phyloP scores from a whole-genome alignment of 2,329 filamentous ascomycete genomes.

The Aspergillus aculeatus region DNA sequence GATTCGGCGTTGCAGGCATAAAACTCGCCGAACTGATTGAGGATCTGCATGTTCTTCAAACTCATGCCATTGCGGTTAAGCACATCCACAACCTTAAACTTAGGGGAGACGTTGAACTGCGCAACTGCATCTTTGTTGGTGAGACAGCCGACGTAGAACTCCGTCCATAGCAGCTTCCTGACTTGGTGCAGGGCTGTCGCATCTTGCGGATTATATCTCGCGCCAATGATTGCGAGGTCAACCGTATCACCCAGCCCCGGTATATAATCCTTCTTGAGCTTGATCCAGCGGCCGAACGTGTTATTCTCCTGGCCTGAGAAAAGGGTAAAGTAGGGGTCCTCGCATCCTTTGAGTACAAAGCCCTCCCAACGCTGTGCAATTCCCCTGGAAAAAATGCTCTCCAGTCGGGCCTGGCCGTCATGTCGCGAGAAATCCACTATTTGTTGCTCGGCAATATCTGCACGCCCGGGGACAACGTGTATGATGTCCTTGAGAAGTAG shows the following conservation, averaged over 20 bases:
- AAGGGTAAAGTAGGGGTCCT: conserved; percentile 71
- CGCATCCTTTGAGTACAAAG: conserved; percentile 71
- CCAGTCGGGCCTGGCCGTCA: conserved; percentile 55
- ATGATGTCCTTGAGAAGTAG: conserved; percentile 59
- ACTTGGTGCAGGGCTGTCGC: conserved; percentile 55
- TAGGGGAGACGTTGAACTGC: conserved; percentile 52
- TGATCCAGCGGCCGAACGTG: conserved; percentile 60
- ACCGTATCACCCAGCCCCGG: conserved; percentile 74
- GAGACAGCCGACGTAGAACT: conserved; percentile 77
- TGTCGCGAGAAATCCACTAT: conserved; percentile 63
- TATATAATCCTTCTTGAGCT: conserved; percentile 86
- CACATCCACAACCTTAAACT: conserved; percentile 66
- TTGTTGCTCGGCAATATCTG: conserved; percentile 66
- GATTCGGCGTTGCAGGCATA: conserved; percentile 37
- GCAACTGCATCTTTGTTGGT: conserved; percentile 63
- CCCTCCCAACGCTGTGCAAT: conserved; percentile 72
- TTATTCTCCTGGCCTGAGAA: conserved; percentile 37
- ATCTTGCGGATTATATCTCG: conserved; percentile 64
- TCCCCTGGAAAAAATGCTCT: conserved; percentile 64
- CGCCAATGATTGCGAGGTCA: conserved; percentile 79
- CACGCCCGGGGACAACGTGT: conserved; percentile 57
- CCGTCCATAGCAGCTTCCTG: conserved; percentile 66
- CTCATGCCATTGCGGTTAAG: conserved; percentile 54
- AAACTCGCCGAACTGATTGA: conserved; percentile 52
- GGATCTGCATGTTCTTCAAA: conserved; percentile 50